A percentile compares a stretch with the other conserved stretches of the same genome.
Evolutionary conservation across 2,329 filamentous ascomycete species (phyloP).

Genomic region (Sarocladiaceae sp.): DNA sequence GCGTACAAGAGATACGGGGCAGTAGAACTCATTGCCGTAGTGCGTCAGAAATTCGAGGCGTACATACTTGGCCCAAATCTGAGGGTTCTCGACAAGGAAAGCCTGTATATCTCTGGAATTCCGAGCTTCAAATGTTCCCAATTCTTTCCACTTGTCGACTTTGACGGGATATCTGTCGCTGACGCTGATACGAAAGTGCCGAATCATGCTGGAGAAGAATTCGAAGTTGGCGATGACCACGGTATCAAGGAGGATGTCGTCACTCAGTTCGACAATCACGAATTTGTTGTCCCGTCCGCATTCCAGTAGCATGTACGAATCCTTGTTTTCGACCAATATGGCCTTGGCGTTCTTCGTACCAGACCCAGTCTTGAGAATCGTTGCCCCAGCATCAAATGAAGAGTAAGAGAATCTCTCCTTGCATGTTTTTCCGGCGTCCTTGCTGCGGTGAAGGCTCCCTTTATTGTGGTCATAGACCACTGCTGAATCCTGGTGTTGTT

Average conservation of each 20-base stretch:
- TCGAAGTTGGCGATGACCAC: constrained; percentile 97
- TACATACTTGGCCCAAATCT: constrained; percentile 93
- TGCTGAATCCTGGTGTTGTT: constrained; percentile 18
- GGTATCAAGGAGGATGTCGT: constrained; percentile 81
- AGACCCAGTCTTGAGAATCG: constrained; percentile 80
- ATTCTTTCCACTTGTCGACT: constrained; percentile 79
- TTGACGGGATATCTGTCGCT: constrained; percentile 94
- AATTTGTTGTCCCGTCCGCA: constrained; percentile 86
- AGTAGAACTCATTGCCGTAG: constrained; percentile 96
- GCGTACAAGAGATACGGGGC: constrained; percentile 80
- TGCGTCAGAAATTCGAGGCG: constrained; percentile 88
- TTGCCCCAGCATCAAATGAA: constrained; percentile 94
- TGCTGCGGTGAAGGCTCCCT: constrained; percentile 61
- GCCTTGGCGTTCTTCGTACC: constrained; percentile 84
- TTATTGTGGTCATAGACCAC: constrained; percentile 41
- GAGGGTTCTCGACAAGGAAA: constrained; percentile 86
- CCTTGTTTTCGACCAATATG: constrained; percentile 92
- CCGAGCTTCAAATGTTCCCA: constrained; percentile 83
- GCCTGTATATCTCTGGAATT: constrained; percentile 93
- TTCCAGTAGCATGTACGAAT: constrained; percentile 95
- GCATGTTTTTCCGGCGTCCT: constrained; percentile 94
- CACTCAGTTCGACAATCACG: constrained; percentile 87
- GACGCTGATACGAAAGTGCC: constrained; percentile 83
- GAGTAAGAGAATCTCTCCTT: constrained; percentile 97
- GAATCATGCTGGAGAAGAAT: constrained; percentile 97